phyloP scores from a whole-genome alignment of 768 basidiomycete species.

The Punctularia strigosozonata region DNA sequence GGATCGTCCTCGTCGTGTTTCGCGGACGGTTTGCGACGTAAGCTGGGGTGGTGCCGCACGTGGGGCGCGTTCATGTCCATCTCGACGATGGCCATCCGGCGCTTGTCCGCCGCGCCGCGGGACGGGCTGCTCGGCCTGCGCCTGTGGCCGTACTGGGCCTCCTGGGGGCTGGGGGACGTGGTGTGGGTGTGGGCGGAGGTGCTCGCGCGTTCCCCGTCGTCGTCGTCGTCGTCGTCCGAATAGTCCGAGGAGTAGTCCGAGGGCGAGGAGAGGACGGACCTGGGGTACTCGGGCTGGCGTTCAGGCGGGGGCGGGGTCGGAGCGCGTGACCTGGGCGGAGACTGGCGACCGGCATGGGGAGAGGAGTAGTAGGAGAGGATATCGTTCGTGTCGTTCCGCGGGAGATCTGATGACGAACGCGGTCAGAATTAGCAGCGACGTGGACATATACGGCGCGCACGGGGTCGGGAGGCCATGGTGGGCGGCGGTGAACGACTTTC shows the following conservation, averaged over 20 bases:
- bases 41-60: slow-evolving; percentile 11
- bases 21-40: slow-evolving; percentile 12
- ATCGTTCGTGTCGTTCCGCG: slow-evolving; percentile 33
- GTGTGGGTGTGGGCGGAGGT: neutral
- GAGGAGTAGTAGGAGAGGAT: slow-evolving; percentile 48
- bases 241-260: slow-evolving; percentile 44
- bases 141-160: slow-evolving; percentile 15
- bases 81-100: slow-evolving; percentile 57
- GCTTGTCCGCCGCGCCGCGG: slow-evolving; percentile 49
- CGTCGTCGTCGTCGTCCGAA: slow-evolving; percentile 13
- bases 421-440: too few species aligned
- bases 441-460: too few species aligned
- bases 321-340: slow-evolving; percentile 9
- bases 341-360: slow-evolving; percentile 28
- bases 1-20: neutral
- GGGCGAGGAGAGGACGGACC: slow-evolving; percentile 21
- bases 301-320: slow-evolving; percentile 4
- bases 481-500: slow-evolving; percentile 14
- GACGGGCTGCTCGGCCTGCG: slow-evolving; percentile 42
- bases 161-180: slow-evolving; percentile 14
- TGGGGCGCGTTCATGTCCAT: slow-evolving; percentile 27
- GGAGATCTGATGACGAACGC: too few species aligned
- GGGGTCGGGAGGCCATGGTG: too few species aligned
- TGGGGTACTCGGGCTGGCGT: slow-evolving; percentile 7
- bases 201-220: neutral